phyloP scores from a whole-genome alignment of 441 rosid genomes.

The Gossypium gossypioides region DNA sequence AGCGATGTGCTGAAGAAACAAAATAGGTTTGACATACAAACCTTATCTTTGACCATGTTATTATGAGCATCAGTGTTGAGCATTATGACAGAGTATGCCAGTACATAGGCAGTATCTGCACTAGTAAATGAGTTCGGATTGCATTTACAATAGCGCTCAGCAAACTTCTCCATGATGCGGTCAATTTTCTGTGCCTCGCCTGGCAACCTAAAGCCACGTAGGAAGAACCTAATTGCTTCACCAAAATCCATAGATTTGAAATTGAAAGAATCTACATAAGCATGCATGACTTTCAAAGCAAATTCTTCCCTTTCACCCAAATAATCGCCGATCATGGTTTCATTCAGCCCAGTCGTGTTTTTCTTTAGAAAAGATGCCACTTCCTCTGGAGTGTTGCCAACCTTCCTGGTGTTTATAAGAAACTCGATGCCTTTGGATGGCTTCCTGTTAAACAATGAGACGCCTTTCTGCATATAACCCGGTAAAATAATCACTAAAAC shows the following conservation, averaged over 20 bases:
- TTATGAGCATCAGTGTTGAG: constrained; percentile 98
- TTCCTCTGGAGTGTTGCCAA: constrained; percentile 75
- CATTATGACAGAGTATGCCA: constrained; percentile 96
- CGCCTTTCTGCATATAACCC: constrained; percentile 73
- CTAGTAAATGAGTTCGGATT: constrained; percentile 83
- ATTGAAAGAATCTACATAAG: constrained; percentile 89
- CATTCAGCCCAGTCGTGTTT: constrained; percentile 56
- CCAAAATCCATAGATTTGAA: constrained; percentile 87
- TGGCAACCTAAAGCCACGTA: constrained; percentile 87
- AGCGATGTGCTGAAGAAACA: constrained; percentile 16
- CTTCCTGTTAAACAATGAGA: constrained; percentile 76
- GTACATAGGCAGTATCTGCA: constrained; percentile 97
- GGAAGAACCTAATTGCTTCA: constrained; percentile 89
- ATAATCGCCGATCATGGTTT: constrained; percentile 88
- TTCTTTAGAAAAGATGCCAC: constrained; percentile 70
- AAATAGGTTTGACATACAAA: constrained; percentile 29
- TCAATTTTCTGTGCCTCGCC: constrained; percentile 99
- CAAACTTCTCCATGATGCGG: constrained; percentile 97
- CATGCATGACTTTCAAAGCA: constrained; percentile 88
- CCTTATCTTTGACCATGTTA: constrained; percentile 97
- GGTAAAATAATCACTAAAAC: constrained; percentile 27
- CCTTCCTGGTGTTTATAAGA: constrained; percentile 58
- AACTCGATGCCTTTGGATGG: constrained; percentile 94
- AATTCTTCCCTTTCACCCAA: constrained; percentile 96
- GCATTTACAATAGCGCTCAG: constrained; percentile 95